These are phyloP conservation scores for Lathyrus oleraceus DNA, from an alignment of 306 rosid genomes.

Conservation along the genomic window DNA sequence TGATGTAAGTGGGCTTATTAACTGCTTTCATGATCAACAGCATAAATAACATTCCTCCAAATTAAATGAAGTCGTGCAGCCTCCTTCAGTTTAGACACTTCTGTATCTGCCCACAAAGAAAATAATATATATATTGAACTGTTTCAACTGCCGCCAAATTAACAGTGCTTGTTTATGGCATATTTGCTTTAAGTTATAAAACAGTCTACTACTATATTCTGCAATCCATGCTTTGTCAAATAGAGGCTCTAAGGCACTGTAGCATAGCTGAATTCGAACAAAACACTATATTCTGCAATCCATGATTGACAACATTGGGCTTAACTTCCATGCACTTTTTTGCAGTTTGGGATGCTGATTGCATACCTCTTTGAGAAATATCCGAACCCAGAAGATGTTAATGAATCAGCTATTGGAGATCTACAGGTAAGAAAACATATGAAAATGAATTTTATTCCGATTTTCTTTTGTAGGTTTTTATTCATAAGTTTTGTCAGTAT, in stretches of 20 bases:
- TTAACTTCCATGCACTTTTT: slow-evolving; percentile 28
- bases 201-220: background rate
- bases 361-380: slow-evolving; percentile 75
- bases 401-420: slow-evolving; percentile 79
- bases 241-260: too few species aligned
- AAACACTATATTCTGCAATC: too few species aligned
- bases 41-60: background rate
- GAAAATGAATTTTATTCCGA: slow-evolving; percentile 3
- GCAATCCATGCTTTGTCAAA: too few species aligned
- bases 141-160: background rate
- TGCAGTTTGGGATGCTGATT: slow-evolving; percentile 95
- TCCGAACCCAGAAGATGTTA: slow-evolving; percentile 70
- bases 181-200: background rate
- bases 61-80: background rate
- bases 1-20: background rate
- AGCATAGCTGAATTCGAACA: too few species aligned
- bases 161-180: background rate
- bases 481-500: background rate
- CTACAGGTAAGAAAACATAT: slow-evolving; percentile 65
- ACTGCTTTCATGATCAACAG: background rate
- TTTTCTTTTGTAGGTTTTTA: slow-evolving; percentile 3
- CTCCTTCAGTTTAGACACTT: too few species aligned
- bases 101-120: background rate
- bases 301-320: background rate
- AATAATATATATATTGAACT: background rate